Conservation (phyloP, 805 yeast species). For the Metschnikowia rubicola region DNA sequence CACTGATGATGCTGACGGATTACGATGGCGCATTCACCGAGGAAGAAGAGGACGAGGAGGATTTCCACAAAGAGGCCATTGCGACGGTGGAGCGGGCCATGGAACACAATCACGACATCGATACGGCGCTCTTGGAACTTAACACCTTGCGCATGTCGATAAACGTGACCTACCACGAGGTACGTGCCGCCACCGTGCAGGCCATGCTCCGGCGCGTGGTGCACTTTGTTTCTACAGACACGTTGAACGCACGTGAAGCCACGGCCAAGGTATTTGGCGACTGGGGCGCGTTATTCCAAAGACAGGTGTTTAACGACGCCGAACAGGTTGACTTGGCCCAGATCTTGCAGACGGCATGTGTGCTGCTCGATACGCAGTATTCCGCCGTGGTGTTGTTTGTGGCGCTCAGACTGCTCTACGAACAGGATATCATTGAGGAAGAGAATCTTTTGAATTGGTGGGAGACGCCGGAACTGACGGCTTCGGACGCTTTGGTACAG, state of each 20-base stretch:
- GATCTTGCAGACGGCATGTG: constrained; percentile 46
- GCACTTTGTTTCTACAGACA: constrained; percentile 73
- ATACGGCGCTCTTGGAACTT: constrained; percentile 87
- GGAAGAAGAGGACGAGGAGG: constrained; percentile 55
- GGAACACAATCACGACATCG: constrained; percentile 87
- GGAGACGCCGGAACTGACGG: constrained; percentile 41
- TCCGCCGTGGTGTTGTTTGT: constrained; percentile 50
- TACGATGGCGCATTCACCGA: constrained; percentile 35
- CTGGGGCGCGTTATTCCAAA: constrained; percentile 78
- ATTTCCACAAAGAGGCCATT: constrained; percentile 83
- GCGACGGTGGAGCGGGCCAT: constrained; percentile 91
- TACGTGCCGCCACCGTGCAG: constrained; percentile 71
- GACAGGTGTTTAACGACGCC: constrained; percentile 78
- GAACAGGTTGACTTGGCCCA: constrained; percentile 74
- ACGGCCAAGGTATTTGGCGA: constrained; percentile 67
- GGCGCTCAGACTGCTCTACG: constrained; percentile 63
- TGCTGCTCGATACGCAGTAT: constrained; percentile 34
- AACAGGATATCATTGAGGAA: constrained; percentile 78
- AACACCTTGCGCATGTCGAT: constrained; percentile 96
- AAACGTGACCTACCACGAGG: constrained; percentile 94
- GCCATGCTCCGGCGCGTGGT: constrained; percentile 69
- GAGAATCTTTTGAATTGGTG: constrained; percentile 83
- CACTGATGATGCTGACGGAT: constrained; percentile 44
- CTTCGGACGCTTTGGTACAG: constrained; percentile 38
- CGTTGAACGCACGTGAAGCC: constrained; percentile 75